phyloP scores from a whole-genome alignment of 441 rosid species.

The Monsonia emarginata region DNA sequence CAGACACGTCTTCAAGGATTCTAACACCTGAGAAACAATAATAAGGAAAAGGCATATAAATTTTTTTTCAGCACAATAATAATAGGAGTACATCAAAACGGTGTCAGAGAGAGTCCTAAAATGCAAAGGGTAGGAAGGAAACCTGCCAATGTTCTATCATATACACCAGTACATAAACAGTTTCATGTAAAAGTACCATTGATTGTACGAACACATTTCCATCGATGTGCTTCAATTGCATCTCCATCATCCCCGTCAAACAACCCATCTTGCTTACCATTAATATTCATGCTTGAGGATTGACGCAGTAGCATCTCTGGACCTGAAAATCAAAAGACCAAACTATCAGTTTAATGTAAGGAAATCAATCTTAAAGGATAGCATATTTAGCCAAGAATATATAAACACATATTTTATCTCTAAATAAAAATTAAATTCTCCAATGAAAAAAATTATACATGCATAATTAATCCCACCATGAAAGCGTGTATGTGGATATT shows the following conservation, averaged over 20 bases:
- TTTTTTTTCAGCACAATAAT: not conserved
- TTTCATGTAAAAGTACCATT: slow-evolving; percentile 40
- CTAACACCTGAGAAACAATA: slow-evolving; percentile 52
- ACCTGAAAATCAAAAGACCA: slow-evolving; percentile 33
- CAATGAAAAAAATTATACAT: no score
- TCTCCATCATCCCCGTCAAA: slow-evolving; percentile 69
- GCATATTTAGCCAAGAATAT: not conserved
- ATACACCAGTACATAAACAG: not conserved
- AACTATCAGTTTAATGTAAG: not conserved
- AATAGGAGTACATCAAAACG: not conserved
- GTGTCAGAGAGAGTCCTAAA: not conserved
- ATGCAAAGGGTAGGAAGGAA: not conserved
- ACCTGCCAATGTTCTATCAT: not conserved
- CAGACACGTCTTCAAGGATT: slow-evolving; percentile 81
- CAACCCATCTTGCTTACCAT: slow-evolving; percentile 32
- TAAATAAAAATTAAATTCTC: not conserved
- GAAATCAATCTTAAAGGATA: not conserved
- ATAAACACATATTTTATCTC: not conserved
- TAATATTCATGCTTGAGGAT: slow-evolving; percentile 44
- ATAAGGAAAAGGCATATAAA: slow-evolving; percentile 11
- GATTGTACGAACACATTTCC: slow-evolving; percentile 90
- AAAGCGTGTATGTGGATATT: not conserved
- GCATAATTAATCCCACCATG: not conserved
- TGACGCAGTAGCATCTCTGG: slow-evolving; percentile 77
- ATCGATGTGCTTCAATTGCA: slow-evolving; percentile 80